Base-by-base conservation (phyloP, 495 filamentous ascomycete genomes). In the Podospora anserina region DNA sequence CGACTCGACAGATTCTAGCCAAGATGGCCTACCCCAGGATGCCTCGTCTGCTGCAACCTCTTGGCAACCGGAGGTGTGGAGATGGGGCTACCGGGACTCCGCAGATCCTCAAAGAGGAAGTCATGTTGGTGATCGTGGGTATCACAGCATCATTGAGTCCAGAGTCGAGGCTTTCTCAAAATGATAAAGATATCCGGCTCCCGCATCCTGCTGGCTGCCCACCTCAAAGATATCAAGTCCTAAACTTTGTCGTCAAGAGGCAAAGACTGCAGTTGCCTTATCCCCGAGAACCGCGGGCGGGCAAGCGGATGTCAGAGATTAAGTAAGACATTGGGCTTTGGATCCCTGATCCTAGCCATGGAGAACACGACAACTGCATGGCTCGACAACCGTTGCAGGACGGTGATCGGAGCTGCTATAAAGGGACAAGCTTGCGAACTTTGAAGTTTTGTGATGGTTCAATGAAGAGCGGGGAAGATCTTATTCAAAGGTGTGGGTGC, bases 11-110 rank as follows among this genome's bases (percentile, higher is more conserved):
- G 44, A 63, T 66, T 55, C 23, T 39, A 27, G 68, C 68, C 66
- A 71, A 71, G 66, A 26, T 63, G 63, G 32, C n/a, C 28, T 54
- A 28, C 65, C 64, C 64, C 65, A 66, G 61, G 60, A 64, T 70
- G 30, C 60, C 59, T 26, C 18, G 55, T 58, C 34, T 23, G 32
- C 49, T 70, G 57, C 68, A 28, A 66, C 64, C 28, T 64, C 68
- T 70, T 70, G 68, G 68, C 68, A 30, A 15, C 2, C 53, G 64
- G 49, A 53, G 39, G 27, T 54, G 39, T 49, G 39, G 63, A 65
- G 39, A 49, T 49, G 39, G 39, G 39, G 39, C 39, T 49, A 0
- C 15, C 39, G 6, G 55, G 55, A 13, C 55, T 58, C 55, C 55
- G 55, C 18, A 58, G 18, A 58, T 26, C 6, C 55, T 26, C 11